A percentile compares a stretch with the other conserved stretches of the same genome.
phyloP scores from a whole-genome alignment of 2,329 filamentous ascomycete genomes.

The Pseudogymnoascus sp. region DNA sequence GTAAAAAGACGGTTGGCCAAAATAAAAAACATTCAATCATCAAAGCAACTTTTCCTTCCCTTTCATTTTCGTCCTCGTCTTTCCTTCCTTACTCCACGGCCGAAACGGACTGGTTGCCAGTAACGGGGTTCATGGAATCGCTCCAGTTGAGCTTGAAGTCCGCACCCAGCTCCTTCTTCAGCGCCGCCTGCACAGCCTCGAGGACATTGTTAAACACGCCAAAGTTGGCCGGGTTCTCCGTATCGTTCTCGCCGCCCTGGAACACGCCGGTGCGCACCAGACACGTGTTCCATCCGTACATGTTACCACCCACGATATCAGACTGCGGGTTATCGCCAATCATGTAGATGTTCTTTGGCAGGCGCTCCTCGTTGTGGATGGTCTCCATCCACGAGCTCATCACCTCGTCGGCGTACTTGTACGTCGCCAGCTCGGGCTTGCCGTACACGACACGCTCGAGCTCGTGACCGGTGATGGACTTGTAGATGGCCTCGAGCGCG shows the following conservation, averaged over 20 bases:
- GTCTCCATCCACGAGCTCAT: slow-evolving; percentile 66
- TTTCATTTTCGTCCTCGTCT: background rate
- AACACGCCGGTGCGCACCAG: slow-evolving; percentile 70
- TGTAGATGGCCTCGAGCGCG: slow-evolving; percentile 65
- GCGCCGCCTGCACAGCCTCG: slow-evolving; percentile 58
- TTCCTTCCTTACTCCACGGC: slow-evolving; percentile 41
- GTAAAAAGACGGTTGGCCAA: background rate
- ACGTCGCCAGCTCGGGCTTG: slow-evolving; percentile 67
- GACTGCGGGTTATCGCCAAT: slow-evolving; percentile 66
- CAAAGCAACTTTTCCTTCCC: background rate
- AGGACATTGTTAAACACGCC: slow-evolving; percentile 67
- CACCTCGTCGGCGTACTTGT: slow-evolving; percentile 70
- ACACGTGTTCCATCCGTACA: slow-evolving; percentile 76
- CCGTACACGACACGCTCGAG: slow-evolving; percentile 70
- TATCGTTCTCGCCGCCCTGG: slow-evolving; percentile 67
- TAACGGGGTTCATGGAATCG: slow-evolving; percentile 60
- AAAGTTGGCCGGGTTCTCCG: slow-evolving; percentile 68
- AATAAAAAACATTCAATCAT: background rate
- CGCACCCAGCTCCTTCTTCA: slow-evolving; percentile 61
- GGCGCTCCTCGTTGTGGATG: slow-evolving; percentile 61
- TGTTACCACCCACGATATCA: slow-evolving; percentile 69
- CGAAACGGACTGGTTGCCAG: slow-evolving; percentile 42
- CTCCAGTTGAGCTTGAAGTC: slow-evolving; percentile 69
- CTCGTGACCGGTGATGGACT: slow-evolving; percentile 58
- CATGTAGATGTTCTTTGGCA: slow-evolving; percentile 68